Evolutionary conservation across 2,329 filamentous ascomycete genomes (phyloP).

Genomic region (Celoporthe dispersa): DNA sequence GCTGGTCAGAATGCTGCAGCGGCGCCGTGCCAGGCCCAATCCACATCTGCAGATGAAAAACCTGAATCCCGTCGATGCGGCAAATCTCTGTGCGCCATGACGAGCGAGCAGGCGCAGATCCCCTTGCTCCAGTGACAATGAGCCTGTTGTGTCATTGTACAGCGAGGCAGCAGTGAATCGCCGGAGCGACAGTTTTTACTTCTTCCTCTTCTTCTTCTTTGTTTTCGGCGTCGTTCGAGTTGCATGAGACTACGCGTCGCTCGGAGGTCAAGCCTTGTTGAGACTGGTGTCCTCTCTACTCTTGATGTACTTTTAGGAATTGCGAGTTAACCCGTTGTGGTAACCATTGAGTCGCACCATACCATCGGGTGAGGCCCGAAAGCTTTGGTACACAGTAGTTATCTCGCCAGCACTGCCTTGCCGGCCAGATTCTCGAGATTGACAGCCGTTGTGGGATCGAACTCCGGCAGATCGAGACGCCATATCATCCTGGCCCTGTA

Average conservation of each 20-base stretch:
- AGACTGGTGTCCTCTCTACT: not conserved
- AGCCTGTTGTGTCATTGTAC: not conserved
- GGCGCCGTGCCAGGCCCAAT: not conserved
- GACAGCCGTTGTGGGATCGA: constrained; percentile 3
- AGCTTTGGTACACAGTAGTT: not conserved
- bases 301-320: not conserved
- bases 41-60: not conserved
- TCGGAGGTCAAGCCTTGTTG: not conserved
- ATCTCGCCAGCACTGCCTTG: not conserved
- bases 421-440: not conserved
- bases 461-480: not conserved
- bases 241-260: constrained; percentile 7
- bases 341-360: constrained; percentile 15
- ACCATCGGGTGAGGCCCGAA: not conserved
- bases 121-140: not conserved
- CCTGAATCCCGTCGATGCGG: not conserved
- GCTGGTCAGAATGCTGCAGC: not conserved
- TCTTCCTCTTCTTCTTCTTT: not conserved
- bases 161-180: not conserved
- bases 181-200: not conserved
- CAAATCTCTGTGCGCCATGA: not conserved
- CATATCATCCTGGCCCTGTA: not conserved
- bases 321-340: not conserved
- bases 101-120: not conserved
- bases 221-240: not conserved